A percentile compares a stretch with the other conserved stretches of the same genome.
Conservation (phyloP, 1,284 basidiomycete genomes). For the Pseudozyma sp. region DNA sequence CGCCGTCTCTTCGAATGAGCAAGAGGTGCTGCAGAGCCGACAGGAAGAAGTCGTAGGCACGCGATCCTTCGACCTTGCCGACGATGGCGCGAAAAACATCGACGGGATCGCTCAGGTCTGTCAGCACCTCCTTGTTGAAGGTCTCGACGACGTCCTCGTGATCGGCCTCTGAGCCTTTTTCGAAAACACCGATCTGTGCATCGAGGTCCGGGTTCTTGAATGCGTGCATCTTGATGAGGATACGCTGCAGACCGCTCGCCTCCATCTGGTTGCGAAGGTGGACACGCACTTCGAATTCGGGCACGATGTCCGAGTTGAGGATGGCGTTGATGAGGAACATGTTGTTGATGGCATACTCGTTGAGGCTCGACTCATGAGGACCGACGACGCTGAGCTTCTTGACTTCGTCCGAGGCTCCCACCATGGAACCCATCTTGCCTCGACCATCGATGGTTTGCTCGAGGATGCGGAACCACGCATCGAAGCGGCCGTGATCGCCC, state of each 20-base stretch:
- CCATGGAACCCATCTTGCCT: constrained; percentile 93
- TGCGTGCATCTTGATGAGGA: constrained; percentile 78
- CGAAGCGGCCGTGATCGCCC: constrained; percentile 74
- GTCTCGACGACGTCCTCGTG: constrained; percentile 81
- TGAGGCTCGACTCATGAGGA: constrained; percentile 84
- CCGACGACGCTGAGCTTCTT: constrained; percentile 71
- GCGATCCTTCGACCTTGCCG: constrained; percentile 79
- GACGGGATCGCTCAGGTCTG: constrained; percentile 82
- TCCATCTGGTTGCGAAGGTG: constrained; percentile 91
- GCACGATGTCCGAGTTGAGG: constrained; percentile 62
- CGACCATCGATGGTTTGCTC: constrained; percentile 82
- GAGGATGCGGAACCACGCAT: constrained; percentile 89
- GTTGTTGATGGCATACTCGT: constrained; percentile 69
- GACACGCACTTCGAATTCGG: constrained; percentile 78
- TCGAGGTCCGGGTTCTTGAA: constrained; percentile 78
- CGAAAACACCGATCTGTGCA: constrained; percentile 78
- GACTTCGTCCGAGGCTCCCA: constrained; percentile 92
- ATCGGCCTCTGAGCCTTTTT: constrained; percentile 80
- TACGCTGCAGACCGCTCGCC: constrained; percentile 80
- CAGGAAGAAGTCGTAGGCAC: constrained; percentile 86
- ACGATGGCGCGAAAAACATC: constrained; percentile 88
- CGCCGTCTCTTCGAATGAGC: constrained; percentile 86
- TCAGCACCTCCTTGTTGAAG: constrained; percentile 80
- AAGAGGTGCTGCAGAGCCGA: constrained; percentile 92
- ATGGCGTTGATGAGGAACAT: constrained; percentile 63